Base-by-base conservation (phyloP, 164 flowering plant species). In the Houttuynia cordata region DNA sequence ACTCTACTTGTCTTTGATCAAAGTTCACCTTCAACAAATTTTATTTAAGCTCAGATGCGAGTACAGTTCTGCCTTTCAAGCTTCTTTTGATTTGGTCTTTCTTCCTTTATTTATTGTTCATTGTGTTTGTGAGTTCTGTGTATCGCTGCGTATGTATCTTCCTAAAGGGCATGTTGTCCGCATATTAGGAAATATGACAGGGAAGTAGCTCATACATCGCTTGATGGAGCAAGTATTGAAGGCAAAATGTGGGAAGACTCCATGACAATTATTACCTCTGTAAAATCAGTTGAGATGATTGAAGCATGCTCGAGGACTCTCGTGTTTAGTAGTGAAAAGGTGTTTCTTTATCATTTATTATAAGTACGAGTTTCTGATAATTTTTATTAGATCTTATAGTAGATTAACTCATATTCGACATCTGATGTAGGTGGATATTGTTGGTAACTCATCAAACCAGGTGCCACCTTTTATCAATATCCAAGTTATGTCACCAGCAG, bases 221-320 rank as follows among this genome's bases (percentile, higher is more conserved):
- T n/a, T 56, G 50, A 63, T 37, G 82, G 69, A 21, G 72, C 71
- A 20, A 59, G 68, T 60, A 20, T 81, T 55, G 80, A 83, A 58
- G 75, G 79, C 63, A 80, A 81, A 56, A 61, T 77, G 50, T 76
- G 83, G 81, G 84, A 81, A 60, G 83, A 79, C 57, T 80, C 77
- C 53, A 76, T 80, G 52, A 57, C 67, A 7, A 54, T 84, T 53
- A 23, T 54, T 63, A 68, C 68, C 23, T 25, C 57, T 18, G 50
- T 86, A 45, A 76, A 70, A 21, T 80, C 88, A 13, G 71, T 67
- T 47, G 60, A 76, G 74, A 69, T 87, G 57, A 62, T 76, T 50
- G 68, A 75, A 71, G 75, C 85, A 24, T 65, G 40, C 30, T 65
- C 62, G 65, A 64, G 72, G 55, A 76, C 76, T 63, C 68, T 59